phyloP scores from a whole-genome alignment of 2,329 filamentous ascomycete genomes.

The Clonostachys chloroleuca region DNA sequence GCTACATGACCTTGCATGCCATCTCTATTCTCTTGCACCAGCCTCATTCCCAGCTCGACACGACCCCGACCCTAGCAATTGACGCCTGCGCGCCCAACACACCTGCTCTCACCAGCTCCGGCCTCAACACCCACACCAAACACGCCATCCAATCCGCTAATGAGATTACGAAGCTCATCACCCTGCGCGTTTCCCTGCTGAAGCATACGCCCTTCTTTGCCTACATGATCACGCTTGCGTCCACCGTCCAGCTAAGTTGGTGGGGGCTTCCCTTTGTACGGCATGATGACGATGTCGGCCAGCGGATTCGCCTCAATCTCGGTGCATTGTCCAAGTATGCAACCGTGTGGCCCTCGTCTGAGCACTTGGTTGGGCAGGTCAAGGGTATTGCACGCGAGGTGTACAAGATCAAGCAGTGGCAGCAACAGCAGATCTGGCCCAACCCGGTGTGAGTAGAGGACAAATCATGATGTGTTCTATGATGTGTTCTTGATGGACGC shows the following conservation, averaged over 20 bases:
- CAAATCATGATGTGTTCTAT: too few species aligned
- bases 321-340: constrained; percentile 68
- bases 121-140: constrained; percentile 65
- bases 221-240: constrained; percentile 73
- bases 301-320: constrained; percentile 74
- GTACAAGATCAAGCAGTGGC: constrained; percentile 48
- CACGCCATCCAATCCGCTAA: constrained; percentile 79
- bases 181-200: constrained; percentile 66
- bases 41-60: constrained; percentile 71
- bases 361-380: constrained; percentile 67
- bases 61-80: constrained; percentile 49
- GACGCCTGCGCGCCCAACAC: constrained; percentile 64
- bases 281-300: constrained; percentile 61
- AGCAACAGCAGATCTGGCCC: constrained; percentile 11
- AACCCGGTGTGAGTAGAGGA: too few species aligned
- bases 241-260: constrained; percentile 76
- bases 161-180: constrained; percentile 70
- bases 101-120: constrained; percentile 41
- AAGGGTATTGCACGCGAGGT: constrained; percentile 77
- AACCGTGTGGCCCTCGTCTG: constrained; percentile 68
- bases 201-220: constrained; percentile 82
- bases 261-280: constrained; percentile 63
- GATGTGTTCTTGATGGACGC: too few species aligned
- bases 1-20: constrained; percentile 70
- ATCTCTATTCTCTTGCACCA: constrained; percentile 74